Conservation (phyloP, 768 basidiomycete genomes). For the Boletus reticulatus region DNA sequence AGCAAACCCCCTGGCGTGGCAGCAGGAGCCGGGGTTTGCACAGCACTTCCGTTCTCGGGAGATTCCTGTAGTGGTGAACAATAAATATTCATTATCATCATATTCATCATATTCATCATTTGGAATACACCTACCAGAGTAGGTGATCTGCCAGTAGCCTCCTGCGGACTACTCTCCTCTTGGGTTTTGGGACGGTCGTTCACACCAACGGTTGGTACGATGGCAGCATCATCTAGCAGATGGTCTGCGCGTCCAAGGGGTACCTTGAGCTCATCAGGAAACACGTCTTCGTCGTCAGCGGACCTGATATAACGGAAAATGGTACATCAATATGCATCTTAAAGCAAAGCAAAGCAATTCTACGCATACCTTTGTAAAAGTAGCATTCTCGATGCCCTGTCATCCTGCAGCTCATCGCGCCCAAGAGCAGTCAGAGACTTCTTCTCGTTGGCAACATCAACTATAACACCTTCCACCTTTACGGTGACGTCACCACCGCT, state of each 20-base stretch:
- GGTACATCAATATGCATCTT: not conserved
- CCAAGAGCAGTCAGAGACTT: constrained; percentile 70
- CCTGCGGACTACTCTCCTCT: constrained; percentile 20
- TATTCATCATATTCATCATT: not conserved
- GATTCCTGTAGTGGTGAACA: constrained; percentile 17
- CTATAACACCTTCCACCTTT: constrained; percentile 36
- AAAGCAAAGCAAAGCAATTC: not conserved
- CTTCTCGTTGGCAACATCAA: constrained; percentile 66
- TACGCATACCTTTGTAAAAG: constrained; percentile 60
- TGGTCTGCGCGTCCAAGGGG: constrained; percentile 62
- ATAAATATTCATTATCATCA: not conserved
- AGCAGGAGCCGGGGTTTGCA: constrained; percentile 19
- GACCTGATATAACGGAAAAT: constrained; percentile 36
- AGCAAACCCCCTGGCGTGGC: constrained; percentile 44
- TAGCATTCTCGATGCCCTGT: constrained; percentile 61
- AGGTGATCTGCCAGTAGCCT: constrained; percentile 17
- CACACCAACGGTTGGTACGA: constrained; percentile 7
- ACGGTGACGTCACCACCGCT: constrained; percentile 14
- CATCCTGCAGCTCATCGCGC: constrained; percentile 74
- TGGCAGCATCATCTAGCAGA: constrained; percentile 45
- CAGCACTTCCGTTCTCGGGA: constrained; percentile 23
- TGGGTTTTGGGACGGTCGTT: constrained; percentile 13
- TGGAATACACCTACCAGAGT: constrained; percentile 19
- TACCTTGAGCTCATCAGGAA: constrained; percentile 58
- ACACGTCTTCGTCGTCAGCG: constrained; percentile 51